Evolutionary conservation across 139 green algal genomes (phyloP).

Genomic region (Edaphochlamys debaryana): DNA sequence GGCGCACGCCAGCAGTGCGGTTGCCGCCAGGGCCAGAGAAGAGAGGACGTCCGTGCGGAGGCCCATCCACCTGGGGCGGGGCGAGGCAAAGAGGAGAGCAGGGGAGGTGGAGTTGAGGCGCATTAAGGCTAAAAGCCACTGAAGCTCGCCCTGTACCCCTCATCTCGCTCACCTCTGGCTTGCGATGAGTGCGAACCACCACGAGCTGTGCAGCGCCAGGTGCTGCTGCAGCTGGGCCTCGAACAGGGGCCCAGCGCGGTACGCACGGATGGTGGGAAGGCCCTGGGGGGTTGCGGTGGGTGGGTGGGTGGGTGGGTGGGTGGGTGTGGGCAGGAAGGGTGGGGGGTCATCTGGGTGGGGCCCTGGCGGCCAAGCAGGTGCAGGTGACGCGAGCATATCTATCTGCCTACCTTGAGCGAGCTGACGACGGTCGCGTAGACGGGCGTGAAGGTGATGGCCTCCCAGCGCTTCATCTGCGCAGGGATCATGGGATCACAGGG

Average conservation of each 20-base stretch:
- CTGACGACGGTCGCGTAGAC: constrained; percentile 87
- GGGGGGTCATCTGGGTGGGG: too few species aligned
- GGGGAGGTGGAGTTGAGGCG: neutral
- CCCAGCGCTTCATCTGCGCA: constrained; percentile 96
- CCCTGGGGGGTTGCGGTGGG: constrained; percentile 51
- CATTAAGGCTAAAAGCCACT: too few species aligned
- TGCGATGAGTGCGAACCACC: too few species aligned
- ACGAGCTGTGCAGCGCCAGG: too few species aligned
- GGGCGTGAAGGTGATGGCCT: constrained; percentile 83
- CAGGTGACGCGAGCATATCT: too few species aligned
- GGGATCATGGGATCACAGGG: too few species aligned
- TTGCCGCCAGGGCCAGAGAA: neutral
- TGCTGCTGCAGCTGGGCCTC: constrained; percentile 9
- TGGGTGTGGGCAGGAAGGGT: too few species aligned
- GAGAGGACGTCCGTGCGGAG: neutral
- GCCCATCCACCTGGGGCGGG: neutral
- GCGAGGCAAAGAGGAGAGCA: neutral
- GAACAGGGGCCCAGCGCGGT: constrained; percentile 67
- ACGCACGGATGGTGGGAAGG: constrained; percentile 94
- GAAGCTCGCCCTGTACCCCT: too few species aligned
- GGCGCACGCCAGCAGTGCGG: too few species aligned
- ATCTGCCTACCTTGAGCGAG: constrained; percentile 77
- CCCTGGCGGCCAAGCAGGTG: too few species aligned
- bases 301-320: too few species aligned
- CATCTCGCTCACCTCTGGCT: too few species aligned